phyloP scores from a whole-genome alignment of 164 flowering plant genomes.

The Houttuynia cordata region DNA sequence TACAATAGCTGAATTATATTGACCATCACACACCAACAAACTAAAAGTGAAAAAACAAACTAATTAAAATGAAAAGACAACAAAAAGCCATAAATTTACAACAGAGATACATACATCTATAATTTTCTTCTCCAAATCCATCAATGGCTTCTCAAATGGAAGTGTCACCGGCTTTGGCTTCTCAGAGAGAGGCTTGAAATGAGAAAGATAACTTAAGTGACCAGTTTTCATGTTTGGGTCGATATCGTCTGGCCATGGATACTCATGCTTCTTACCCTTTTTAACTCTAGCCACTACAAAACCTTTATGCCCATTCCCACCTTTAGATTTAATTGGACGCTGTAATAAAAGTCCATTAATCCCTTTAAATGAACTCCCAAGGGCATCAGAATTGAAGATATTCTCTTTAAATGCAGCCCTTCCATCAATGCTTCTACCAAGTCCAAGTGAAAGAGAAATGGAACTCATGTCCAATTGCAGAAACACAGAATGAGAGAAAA shows the following conservation, averaged over 20 bases:
- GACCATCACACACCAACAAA: neutral
- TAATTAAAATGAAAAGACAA: neutral
- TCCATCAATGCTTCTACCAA: constrained; percentile 8
- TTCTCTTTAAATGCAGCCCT: constrained; percentile 4
- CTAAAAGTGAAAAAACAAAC: too few species aligned
- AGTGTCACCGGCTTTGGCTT: constrained; percentile 27
- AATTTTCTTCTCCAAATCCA: constrained; percentile 23
- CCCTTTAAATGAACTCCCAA: constrained; percentile 9
- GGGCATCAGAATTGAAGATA: constrained; percentile 5
- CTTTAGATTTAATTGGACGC: constrained; percentile 2
- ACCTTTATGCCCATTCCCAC: neutral
- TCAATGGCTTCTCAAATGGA: constrained; percentile 25
- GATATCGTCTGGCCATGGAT: constrained; percentile 19
- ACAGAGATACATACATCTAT: constrained; percentile 8
- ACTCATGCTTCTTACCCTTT: constrained; percentile 17
- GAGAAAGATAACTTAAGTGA: constrained; percentile 14
- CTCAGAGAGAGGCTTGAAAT: constrained; percentile 21
- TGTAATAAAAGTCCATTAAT: constrained; percentile 10
- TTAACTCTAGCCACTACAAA: constrained; percentile 8
- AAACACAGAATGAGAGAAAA: too few species aligned
- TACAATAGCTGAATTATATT: neutral
- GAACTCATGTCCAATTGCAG: constrained; percentile 13
- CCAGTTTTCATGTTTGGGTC: constrained; percentile 17
- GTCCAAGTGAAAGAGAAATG: constrained; percentile 9
- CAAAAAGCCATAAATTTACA: neutral